Percentiles rank a stretch among this genome's conserved stretches.
phyloP scores from a whole-genome alignment of 495 filamentous ascomycete genomes.

The Penicillium parvum region DNA sequence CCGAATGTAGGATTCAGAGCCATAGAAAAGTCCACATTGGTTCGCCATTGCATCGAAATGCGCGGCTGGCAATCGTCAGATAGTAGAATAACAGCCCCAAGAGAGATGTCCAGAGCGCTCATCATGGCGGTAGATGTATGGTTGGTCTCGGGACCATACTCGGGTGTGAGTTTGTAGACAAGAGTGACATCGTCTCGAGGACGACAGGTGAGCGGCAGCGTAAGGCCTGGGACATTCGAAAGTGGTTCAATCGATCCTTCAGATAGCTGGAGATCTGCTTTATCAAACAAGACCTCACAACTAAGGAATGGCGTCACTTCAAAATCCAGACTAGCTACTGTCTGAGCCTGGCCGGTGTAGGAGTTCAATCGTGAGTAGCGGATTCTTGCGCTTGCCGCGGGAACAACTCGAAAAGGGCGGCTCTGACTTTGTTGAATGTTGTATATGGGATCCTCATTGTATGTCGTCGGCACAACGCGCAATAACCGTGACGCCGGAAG shows the following conservation, averaged over 20 bases:
- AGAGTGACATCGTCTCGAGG: constrained; percentile 83
- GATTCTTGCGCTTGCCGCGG: constrained; percentile 78
- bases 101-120: constrained; percentile 56
- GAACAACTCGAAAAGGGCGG: constrained; percentile 66
- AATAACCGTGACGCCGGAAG: constrained; percentile 78
- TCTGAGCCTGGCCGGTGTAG: constrained; percentile 56
- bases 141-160: constrained; percentile 52
- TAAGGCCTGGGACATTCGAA: constrained; percentile 53
- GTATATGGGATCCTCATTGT: constrained; percentile 56
- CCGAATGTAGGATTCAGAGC: constrained; percentile 59
- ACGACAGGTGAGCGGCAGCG: constrained; percentile 62
- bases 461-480: constrained; percentile 63
- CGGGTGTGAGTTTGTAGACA: constrained; percentile 71
- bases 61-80: constrained; percentile 63
- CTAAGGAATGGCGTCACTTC: constrained; percentile 82
- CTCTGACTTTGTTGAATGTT: constrained; percentile 58
- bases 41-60: constrained; percentile 76
- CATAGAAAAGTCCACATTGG: constrained; percentile 76
- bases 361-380: constrained; percentile 71
- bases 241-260: constrained; percentile 67
- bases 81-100: constrained; percentile 62
- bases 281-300: constrained; percentile 64
- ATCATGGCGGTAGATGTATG: constrained; percentile 42
- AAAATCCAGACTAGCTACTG: constrained; percentile 79
- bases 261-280: constrained; percentile 59